Evolutionary conservation across 768 basidiomycete species (phyloP).

Genomic region (Aureoboletus auriporus): DNA sequence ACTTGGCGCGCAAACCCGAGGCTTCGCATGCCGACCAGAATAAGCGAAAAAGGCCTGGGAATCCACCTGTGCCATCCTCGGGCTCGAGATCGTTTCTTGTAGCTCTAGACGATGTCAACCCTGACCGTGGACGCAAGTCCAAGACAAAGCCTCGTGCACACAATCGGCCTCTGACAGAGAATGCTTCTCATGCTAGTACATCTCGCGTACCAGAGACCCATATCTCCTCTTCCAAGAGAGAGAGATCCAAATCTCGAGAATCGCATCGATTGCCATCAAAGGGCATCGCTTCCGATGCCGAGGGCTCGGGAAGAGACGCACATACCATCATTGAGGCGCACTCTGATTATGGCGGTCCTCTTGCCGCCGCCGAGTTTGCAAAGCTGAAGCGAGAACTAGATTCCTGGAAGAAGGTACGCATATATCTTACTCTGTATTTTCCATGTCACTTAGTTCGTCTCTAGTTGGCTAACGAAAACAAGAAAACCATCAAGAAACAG

Average conservation of each 20-base stretch:
- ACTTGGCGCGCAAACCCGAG: slow-evolving; percentile 18
- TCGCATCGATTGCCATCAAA: slow-evolving; percentile 20
- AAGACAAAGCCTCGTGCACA: slow-evolving; percentile 26
- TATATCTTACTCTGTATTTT: background rate
- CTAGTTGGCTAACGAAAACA: slow-evolving; percentile 40
- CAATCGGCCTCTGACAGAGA: slow-evolving; percentile 20
- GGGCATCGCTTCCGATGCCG: slow-evolving; percentile 23
- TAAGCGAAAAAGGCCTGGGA: slow-evolving; percentile 30
- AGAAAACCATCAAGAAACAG: slow-evolving; percentile 52
- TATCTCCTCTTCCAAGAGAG: slow-evolving; percentile 18
- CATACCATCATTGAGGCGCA: slow-evolving; percentile 14
- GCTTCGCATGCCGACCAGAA: slow-evolving; percentile 17
- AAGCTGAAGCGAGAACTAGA: slow-evolving; percentile 58
- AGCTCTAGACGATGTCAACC: slow-evolving; percentile 22
- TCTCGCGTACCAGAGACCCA: slow-evolving; percentile 9
- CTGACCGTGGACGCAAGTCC: slow-evolving; percentile 31
- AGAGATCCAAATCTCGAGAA: slow-evolving; percentile 37
- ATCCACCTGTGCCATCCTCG: slow-evolving; percentile 10
- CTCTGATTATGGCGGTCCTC: slow-evolving; percentile 28
- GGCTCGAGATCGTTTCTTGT: slow-evolving; percentile 25
- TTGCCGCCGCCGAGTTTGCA: slow-evolving; percentile 48
- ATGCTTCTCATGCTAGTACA: slow-evolving; percentile 8
- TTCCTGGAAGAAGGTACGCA: slow-evolving; percentile 41
- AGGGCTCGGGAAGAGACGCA: slow-evolving; percentile 23
- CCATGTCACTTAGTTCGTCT: slow-evolving; percentile 2